These are phyloP conservation scores for Candolleomyces eurysporus DNA, from an alignment of 768 basidiomycete species.

Conservation along the genomic window DNA sequence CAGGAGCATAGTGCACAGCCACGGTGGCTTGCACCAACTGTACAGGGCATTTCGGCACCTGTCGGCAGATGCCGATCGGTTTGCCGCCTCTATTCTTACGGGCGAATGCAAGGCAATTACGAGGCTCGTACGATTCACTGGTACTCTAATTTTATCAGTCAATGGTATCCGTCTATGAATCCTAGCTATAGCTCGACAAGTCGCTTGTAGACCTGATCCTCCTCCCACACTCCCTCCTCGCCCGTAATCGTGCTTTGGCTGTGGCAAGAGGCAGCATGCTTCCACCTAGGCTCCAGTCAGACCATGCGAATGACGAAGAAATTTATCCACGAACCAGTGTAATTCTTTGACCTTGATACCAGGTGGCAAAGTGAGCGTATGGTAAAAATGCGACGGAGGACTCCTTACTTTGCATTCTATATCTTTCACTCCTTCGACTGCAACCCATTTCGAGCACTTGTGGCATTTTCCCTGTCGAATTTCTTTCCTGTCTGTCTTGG, in stretches of 20 bases:
- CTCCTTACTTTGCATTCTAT: constrained; percentile 62
- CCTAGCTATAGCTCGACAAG: not conserved
- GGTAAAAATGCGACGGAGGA: constrained; percentile 4
- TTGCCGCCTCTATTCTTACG: too few species aligned
- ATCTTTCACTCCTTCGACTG: constrained; percentile 71
- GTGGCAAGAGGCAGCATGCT: constrained; percentile 80
- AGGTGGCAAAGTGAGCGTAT: not conserved
- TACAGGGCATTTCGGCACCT: constrained; percentile 25
- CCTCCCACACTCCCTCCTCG: not conserved
- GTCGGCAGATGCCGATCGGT: not conserved
- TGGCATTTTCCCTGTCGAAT: constrained; percentile 78
- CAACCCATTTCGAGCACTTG: constrained; percentile 70
- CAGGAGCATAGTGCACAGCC: constrained; percentile 32
- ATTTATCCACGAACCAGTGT: constrained; percentile 57
- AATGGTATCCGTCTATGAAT: not conserved
- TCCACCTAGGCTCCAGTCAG: constrained; percentile 53
- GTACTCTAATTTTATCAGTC: not conserved
- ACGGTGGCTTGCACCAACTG: constrained; percentile 41
- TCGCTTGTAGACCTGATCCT: constrained; percentile 5
- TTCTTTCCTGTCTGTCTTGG: constrained; percentile 56
- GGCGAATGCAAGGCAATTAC: not conserved
- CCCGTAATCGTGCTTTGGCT: constrained; percentile 36
- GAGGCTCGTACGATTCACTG: not conserved
- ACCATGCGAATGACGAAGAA: not conserved
- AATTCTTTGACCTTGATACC: constrained; percentile 63